A percentile compares a stretch with the other conserved stretches of the same genome.
Conservation (phyloP, 2,329 filamentous ascomycete species). For the Teratosphaeria zuluensis region DNA sequence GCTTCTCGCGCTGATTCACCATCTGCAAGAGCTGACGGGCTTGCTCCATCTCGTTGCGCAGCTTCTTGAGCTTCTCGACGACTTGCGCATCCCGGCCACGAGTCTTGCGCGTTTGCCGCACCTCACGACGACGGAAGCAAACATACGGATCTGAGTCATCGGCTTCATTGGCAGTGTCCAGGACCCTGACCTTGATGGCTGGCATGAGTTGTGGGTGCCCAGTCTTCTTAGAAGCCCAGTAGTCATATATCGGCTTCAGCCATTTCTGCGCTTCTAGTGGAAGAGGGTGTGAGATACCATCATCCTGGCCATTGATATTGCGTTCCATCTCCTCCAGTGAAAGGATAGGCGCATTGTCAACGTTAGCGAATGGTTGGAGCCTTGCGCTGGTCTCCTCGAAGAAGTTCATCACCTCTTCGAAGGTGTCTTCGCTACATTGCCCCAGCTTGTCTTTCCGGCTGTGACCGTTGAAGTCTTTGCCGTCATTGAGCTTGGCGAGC, state of each 20-base stretch:
- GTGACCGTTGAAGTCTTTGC: constrained; percentile 37
- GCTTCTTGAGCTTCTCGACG: constrained; percentile 84
- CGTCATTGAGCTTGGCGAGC: constrained; percentile 74
- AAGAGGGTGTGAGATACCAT: constrained; percentile 33
- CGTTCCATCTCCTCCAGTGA: constrained; percentile 50
- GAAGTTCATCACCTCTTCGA: constrained; percentile 88
- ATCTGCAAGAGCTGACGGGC: constrained; percentile 70
- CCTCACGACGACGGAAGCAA: constrained; percentile 91
- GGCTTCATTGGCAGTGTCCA: constrained; percentile 86
- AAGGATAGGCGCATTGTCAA: constrained; percentile 77
- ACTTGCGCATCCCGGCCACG: constrained; percentile 87
- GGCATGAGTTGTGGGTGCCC: constrained; percentile 68
- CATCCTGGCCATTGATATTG: constrained; percentile 42
- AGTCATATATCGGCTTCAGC: constrained; percentile 74
- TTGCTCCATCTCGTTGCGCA: constrained; percentile 84
- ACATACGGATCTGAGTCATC: constrained; percentile 97
- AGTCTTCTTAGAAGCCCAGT: constrained; percentile 64
- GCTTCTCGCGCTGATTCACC: constrained; percentile 68
- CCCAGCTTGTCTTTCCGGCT: constrained; percentile 29
- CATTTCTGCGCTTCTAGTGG: constrained; percentile 46
- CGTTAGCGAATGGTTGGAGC: constrained; percentile 78
- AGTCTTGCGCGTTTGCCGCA: constrained; percentile 89
- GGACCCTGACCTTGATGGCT: constrained; percentile 57
- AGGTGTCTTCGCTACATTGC: constrained; percentile 78
- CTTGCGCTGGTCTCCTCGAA: constrained; percentile 80